Evolutionary conservation across 2,329 filamentous ascomycete genomes (phyloP).

Genomic region (Talaromyces sp.): DNA sequence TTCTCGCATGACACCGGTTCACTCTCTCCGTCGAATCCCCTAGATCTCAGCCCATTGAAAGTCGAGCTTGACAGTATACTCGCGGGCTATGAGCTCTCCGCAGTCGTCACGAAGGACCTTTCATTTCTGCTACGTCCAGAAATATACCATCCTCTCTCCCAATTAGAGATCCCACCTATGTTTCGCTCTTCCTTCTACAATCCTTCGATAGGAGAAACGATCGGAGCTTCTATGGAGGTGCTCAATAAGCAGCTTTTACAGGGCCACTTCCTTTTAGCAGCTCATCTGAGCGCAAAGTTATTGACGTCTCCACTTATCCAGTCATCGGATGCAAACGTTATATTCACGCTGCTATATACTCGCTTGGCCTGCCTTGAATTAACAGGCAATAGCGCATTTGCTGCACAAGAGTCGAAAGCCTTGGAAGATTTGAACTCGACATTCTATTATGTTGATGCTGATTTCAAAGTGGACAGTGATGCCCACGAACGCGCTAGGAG

Average conservation of each 20-base stretch:
- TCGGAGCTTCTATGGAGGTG: slow-evolving; percentile 35
- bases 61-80: slow-evolving; percentile 25
- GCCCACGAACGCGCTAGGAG: slow-evolving; percentile 61
- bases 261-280: slow-evolving; percentile 79
- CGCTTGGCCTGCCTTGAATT: slow-evolving; percentile 80
- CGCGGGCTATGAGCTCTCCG: slow-evolving; percentile 33
- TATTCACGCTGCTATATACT: slow-evolving; percentile 77
- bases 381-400: slow-evolving; percentile 68
- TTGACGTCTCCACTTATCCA: slow-evolving; percentile 44
- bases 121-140: slow-evolving; percentile 75
- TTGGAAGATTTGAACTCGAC: slow-evolving; percentile 63
- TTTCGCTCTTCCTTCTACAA: slow-evolving; percentile 69
- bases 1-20: slow-evolving; percentile 26
- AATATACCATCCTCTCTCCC: slow-evolving; percentile 78
- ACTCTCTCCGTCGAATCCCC: slow-evolving; percentile 33
- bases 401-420: slow-evolving; percentile 62
- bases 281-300: slow-evolving; percentile 49
- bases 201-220: slow-evolving; percentile 60
- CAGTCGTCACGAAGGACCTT: slow-evolving; percentile 67
- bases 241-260: slow-evolving; percentile 66
- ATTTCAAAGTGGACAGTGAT: slow-evolving; percentile 41
- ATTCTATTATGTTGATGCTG: slow-evolving; percentile 46
- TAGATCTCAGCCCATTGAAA: slow-evolving; percentile 30
- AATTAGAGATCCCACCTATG: slow-evolving; percentile 58
- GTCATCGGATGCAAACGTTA: slow-evolving; percentile 58